A percentile compares a stretch with the other conserved stretches of the same genome.
phyloP scores from a whole-genome alignment of 169 alveolate genomes.

The Eimeria necatrix region DNA sequence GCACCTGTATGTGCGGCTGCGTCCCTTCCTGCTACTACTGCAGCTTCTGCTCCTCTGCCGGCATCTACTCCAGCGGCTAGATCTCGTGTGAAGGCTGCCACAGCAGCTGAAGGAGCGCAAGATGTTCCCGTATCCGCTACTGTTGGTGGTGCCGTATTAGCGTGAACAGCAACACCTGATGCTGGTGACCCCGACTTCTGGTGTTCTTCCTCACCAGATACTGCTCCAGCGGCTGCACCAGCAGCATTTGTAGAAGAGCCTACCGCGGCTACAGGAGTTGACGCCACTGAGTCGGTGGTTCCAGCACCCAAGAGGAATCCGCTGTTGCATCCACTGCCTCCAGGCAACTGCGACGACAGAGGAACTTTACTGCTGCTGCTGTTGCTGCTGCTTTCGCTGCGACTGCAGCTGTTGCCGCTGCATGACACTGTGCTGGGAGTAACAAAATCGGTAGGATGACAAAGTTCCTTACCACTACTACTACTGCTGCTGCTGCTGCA shows the following conservation, averaged over 20 bases:
- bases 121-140: not conserved
- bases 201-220: not conserved
- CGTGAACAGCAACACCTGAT: not conserved
- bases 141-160: not conserved
- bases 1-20: not conserved
- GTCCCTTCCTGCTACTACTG: not conserved
- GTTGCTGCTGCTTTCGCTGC: conserved; percentile 40
- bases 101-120: not conserved
- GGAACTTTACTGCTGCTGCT: conserved; percentile 37
- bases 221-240: not conserved
- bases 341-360: not conserved
- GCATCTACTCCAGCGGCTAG: not conserved
- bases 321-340: not conserved
- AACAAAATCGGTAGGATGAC: conserved; percentile 9
- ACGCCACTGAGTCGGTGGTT: not conserved
- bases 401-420: not conserved
- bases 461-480: conserved; percentile 21
- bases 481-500: conserved; percentile 31
- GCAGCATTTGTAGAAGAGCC: not conserved
- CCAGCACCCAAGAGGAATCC: not conserved
- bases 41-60: not conserved
- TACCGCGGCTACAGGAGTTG: not conserved
- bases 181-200: not conserved
- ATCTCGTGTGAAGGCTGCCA: not conserved
- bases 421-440: conserved; percentile 13